Base-by-base conservation (phyloP, 352 stramenopile species). In the Phytopythium oedochilum region DNA sequence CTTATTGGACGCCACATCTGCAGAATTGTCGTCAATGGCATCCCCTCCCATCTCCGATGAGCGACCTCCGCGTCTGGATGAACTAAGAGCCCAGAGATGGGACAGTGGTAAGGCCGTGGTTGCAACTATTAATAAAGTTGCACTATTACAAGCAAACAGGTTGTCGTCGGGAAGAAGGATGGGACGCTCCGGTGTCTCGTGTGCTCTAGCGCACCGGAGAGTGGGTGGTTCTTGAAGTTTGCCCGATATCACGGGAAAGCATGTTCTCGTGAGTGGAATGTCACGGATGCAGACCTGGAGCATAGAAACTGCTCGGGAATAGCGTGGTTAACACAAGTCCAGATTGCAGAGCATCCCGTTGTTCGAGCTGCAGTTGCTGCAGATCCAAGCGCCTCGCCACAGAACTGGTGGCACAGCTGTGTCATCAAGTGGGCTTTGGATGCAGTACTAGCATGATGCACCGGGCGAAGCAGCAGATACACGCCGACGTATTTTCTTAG, bases 141-240 rank as follows among this genome's bases (percentile, higher is more conserved):
- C 40, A 5, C 20, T 46, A 5, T 26, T 46, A 26, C 3, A 46
- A n/a, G 40, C 40, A 46, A 46, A 18, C 40, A 46, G 5, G 40
- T 18, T 6, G 20, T 23, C 17, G 40, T 46, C 18, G 40, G 2
- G 18, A 46, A 46, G 40, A 46, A 46, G 18, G 40, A 18, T 26
- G 40, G 40, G 20, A 46, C 40, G 26, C 26, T 46, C 40, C 17
- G 40, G 40, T 46, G 22, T 46, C 40, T 46, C 40, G 40, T 14
- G 40, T 46, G 40, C 12, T 28, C 40, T 26, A 46, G 40, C 40
- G 40, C 40, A 28, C 40, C 40, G 40, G 40, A 42, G 17, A 50
- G 51, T 23, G 12, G 28, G 2, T 61, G 55, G 55, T 61, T 55
- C 26, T 44, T 61, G 8, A 61, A 61, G 9, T 10, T 55, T 10